Evolutionary conservation across 1,284 basidiomycete genomes (phyloP).

Genomic region (Cryptococcus hybrid): DNA sequence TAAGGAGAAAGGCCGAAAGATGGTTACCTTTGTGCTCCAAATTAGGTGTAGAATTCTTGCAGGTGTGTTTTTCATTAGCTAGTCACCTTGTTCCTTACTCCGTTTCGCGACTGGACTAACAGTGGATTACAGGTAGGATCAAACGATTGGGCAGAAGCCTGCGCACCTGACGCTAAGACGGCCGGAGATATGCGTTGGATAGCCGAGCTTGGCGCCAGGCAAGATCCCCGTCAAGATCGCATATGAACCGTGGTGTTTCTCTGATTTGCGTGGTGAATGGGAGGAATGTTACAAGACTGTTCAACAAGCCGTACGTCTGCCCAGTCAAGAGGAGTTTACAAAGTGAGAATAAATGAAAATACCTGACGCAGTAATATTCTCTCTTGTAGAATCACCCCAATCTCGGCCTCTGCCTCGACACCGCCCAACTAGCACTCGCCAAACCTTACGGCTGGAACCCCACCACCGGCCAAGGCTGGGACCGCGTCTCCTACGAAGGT

Average conservation of each 20-base stretch:
- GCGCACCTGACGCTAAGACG: constrained; percentile 5
- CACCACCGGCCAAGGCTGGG: constrained; percentile 11
- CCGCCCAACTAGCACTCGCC: constrained; percentile 15
- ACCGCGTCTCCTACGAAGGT: constrained; percentile 4
- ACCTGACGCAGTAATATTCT: neutral
- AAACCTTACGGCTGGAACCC: constrained; percentile 16
- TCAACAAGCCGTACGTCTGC: constrained; percentile 9
- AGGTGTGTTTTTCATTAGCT: constrained; percentile 10
- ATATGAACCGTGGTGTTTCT: constrained; percentile 19
- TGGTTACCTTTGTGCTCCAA: constrained; percentile 15
- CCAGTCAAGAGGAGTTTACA: no score
- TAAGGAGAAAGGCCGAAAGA: constrained; percentile 11
- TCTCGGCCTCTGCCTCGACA: constrained; percentile 22
- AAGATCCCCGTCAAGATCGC: neutral
- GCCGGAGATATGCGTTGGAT: constrained; percentile 20
- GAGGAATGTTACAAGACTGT: constrained; percentile 21
- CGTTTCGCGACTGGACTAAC: neutral
- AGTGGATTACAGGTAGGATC: constrained; percentile 16
- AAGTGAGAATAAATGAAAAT: no score
- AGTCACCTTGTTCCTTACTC: neutral
- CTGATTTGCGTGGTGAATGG: constrained; percentile 9
- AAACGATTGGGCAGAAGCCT: constrained; percentile 19
- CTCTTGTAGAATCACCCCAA: constrained; percentile 15
- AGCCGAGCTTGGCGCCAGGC: constrained; percentile 13
- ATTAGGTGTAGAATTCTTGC: constrained; percentile 10